phyloP scores from a whole-genome alignment of 768 basidiomycete genomes.

The Suillus weaverae region DNA sequence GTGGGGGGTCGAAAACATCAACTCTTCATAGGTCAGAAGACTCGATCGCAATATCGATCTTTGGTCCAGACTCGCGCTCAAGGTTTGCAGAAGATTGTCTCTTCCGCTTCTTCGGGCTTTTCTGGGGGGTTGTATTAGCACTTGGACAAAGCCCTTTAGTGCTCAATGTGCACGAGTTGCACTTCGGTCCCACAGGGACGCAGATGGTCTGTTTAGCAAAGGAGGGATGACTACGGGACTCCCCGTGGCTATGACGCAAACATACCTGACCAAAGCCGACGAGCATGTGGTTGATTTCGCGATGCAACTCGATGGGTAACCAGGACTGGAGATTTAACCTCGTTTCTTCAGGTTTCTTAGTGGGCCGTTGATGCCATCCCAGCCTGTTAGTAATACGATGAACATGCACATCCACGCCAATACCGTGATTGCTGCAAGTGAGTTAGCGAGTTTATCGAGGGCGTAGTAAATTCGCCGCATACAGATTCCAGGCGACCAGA shows the following conservation, averaged over 20 bases:
- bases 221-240: neutral
- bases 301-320: conserved; percentile 72
- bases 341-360: conserved; percentile 87
- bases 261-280: conserved; percentile 85
- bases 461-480: neutral
- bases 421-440: conserved; percentile 72
- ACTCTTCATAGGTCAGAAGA: neutral
- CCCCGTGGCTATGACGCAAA: neutral
- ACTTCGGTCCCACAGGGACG: conserved; percentile 62
- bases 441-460: neutral
- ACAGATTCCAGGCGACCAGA: conserved; percentile 86
- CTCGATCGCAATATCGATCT: conserved; percentile 42
- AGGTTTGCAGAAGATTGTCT: neutral
- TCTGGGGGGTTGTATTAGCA: conserved; percentile 39
- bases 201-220: conserved; percentile 55
- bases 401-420: conserved; percentile 96
- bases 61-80: conserved; percentile 29
- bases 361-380: conserved; percentile 86
- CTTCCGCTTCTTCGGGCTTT: conserved; percentile 15
- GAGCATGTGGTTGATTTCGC: conserved; percentile 75
- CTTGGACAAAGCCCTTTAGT: conserved; percentile 65
- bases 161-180: conserved; percentile 62
- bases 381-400: conserved; percentile 93
- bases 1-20: neutral
- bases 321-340: conserved; percentile 80